Conservation (phyloP, 2,329 filamentous ascomycete genomes). For the Fusarium oxysporum region DNA sequence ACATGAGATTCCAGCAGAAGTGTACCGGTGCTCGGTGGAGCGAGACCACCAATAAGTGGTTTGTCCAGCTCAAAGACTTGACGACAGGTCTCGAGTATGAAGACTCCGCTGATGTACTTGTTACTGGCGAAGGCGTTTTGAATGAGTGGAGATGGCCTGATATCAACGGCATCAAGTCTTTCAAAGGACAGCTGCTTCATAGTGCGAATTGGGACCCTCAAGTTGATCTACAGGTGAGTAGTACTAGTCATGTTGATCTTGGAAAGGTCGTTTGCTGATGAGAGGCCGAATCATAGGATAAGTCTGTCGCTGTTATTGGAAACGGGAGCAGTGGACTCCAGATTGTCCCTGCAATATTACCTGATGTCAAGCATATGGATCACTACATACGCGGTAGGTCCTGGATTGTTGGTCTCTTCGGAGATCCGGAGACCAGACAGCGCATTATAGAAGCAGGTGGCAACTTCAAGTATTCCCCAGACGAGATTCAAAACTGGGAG, state of each 20-base stretch:
- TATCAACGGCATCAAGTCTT: not conserved
- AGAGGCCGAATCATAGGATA: not conserved
- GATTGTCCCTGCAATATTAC: constrained; percentile 7
- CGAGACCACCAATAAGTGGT: not conserved
- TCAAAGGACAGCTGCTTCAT: constrained; percentile 3
- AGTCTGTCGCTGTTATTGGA: constrained; percentile 12
- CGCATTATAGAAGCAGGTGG: constrained; percentile 10
- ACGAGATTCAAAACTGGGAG: constrained; percentile 1
- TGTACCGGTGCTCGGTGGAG: not conserved
- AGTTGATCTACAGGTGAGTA: not conserved
- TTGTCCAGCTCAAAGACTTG: constrained; percentile 13
- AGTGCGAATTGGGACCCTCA: constrained; percentile 13
- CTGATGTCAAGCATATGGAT: constrained; percentile 16
- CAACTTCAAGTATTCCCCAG: not conserved
- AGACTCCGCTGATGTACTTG: constrained; percentile 7
- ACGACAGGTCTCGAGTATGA: not conserved
- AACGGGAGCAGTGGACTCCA: constrained; percentile 15
- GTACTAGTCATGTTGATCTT: no score
- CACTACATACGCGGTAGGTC: constrained; percentile 13
- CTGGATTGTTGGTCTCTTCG: constrained; percentile 13
- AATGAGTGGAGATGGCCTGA: constrained; percentile 25
- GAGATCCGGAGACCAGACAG: constrained; percentile 3
- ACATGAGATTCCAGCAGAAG: constrained; percentile 13
- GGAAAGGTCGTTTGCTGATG: no score
- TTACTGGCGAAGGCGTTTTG: constrained; percentile 8